Conservation (phyloP, 768 basidiomycete species). For the Scleroderma bovista region DNA sequence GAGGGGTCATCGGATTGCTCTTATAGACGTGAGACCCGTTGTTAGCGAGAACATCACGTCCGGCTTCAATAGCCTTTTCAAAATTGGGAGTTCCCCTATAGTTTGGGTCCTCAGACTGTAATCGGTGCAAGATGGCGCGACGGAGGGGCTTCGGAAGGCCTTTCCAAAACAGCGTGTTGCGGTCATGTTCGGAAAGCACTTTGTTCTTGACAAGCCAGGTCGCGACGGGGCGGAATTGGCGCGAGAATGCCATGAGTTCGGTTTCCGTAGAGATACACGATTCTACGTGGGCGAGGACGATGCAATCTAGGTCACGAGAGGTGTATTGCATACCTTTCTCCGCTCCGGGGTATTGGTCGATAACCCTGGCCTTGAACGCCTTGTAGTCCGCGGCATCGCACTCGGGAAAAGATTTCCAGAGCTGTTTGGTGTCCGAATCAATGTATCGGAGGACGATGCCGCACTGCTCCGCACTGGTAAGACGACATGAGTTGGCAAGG, state of each 20-base stretch:
- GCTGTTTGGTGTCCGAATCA: too few relatives aligned
- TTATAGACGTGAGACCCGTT: not conserved
- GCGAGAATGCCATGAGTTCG: not conserved
- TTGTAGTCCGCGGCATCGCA: too few relatives aligned
- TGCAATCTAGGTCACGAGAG: not conserved
- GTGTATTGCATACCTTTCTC: not conserved
- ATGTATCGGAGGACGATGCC: too few relatives aligned
- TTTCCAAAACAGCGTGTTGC: not conserved
- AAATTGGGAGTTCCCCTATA: not conserved
- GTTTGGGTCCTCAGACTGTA: not conserved
- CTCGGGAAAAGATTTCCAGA: too few relatives aligned
- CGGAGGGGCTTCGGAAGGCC: not conserved
- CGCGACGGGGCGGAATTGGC: not conserved
- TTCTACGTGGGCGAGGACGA: not conserved
- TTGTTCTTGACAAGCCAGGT: not conserved
- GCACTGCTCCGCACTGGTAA: too few relatives aligned
- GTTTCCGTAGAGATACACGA: not conserved
- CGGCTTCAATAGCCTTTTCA: not conserved
- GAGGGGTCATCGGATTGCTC: not conserved
- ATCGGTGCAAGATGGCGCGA: not conserved
- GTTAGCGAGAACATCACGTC: not conserved
- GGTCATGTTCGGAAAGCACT: not conserved
- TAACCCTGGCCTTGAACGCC: too few relatives aligned
- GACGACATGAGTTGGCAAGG: too few relatives aligned
- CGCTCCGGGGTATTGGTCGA: not conserved